Conservation (phyloP, 257 asterid species). For the Jaltomata sinuosa region DNA sequence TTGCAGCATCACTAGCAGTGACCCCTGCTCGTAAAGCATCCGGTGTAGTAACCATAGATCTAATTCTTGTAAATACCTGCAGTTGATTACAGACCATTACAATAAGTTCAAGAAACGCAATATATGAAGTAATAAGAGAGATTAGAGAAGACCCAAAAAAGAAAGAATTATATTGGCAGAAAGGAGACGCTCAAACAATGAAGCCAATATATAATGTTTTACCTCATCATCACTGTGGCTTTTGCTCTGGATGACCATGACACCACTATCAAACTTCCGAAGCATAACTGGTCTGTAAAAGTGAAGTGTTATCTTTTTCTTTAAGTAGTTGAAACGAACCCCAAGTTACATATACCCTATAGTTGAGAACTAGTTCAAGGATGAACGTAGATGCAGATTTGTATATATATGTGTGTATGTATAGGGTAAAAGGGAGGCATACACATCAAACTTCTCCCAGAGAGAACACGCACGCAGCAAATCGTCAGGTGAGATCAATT, state of each 20-base stretch:
- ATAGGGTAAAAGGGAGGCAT: constrained; percentile 15
- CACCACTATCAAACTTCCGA: constrained; percentile 96
- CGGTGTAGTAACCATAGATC: constrained; percentile 54
- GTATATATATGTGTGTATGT: not conserved
- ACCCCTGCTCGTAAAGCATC: constrained; percentile 61
- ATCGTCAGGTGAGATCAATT: constrained; percentile 95
- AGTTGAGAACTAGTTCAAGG: not conserved
- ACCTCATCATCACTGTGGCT: constrained; percentile 92
- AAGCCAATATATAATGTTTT: not conserved
- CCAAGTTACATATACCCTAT: not conserved
- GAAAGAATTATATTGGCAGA: not conserved
- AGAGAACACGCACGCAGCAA: constrained; percentile 89
- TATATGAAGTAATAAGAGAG: not conserved
- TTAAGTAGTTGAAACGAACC: not conserved
- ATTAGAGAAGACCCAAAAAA: not conserved
- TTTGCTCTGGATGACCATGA: constrained; percentile 88
- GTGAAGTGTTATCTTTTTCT: not conserved
- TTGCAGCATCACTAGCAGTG: constrained; percentile 95
- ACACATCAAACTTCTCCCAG: constrained; percentile 96
- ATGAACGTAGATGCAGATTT: not conserved
- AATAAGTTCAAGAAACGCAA: not conserved
- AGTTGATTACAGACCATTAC: not conserved
- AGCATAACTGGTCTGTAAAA: constrained; percentile 72
- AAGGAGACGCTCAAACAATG: not conserved
- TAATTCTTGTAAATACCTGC: constrained; percentile 68